Conservation (phyloP, 2,329 filamentous ascomycete genomes). For the Cytospora schulzeri region DNA sequence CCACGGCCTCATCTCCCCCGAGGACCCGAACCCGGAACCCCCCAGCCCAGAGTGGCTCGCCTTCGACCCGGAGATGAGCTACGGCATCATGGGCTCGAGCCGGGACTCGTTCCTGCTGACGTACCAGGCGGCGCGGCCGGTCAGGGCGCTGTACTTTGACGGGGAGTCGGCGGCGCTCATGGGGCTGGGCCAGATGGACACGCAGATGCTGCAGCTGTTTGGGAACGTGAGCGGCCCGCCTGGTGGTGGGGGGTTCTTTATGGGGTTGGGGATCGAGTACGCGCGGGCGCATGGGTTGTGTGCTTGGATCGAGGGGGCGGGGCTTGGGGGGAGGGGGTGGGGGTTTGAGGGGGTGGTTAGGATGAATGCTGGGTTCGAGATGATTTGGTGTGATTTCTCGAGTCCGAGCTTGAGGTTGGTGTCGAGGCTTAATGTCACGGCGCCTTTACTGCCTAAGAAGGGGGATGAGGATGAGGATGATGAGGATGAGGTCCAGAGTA, state of each 20-base stretch:
- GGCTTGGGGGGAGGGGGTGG: conserved; percentile 48
- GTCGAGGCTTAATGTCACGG: conserved; percentile 49
- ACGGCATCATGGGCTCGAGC: conserved; percentile 52
- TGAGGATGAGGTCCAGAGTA: conserved; percentile 17
- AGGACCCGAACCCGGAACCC: conserved; percentile 40
- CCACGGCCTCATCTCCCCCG: conserved; percentile 44
- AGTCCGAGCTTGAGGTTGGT: conserved; percentile 46
- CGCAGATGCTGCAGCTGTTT: conserved; percentile 53
- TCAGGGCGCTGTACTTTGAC: conserved; percentile 52
- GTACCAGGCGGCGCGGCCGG: conserved; percentile 47
- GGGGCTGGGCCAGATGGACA: conserved; percentile 48
- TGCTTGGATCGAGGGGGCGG: conserved; percentile 44
- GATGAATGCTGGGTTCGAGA: conserved; percentile 55
- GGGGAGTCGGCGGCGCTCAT: conserved; percentile 52
- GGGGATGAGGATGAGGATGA: conserved; percentile 21
- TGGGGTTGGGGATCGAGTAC: conserved; percentile 49
- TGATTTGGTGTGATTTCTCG: conserved; percentile 55
- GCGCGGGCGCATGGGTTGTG: conserved; percentile 50
- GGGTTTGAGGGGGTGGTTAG: conserved; percentile 51
- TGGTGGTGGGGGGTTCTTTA: conserved; percentile 30
- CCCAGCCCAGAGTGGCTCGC: conserved; percentile 55
- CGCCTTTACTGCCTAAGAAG: conserved; percentile 39
- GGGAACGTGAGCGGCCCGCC: conserved; percentile 46
- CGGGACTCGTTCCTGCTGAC: conserved; percentile 49
- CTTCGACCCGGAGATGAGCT: conserved; percentile 56